Conservation (phyloP, 345 rosid species). For the Bruguiera parviflora region DNA sequence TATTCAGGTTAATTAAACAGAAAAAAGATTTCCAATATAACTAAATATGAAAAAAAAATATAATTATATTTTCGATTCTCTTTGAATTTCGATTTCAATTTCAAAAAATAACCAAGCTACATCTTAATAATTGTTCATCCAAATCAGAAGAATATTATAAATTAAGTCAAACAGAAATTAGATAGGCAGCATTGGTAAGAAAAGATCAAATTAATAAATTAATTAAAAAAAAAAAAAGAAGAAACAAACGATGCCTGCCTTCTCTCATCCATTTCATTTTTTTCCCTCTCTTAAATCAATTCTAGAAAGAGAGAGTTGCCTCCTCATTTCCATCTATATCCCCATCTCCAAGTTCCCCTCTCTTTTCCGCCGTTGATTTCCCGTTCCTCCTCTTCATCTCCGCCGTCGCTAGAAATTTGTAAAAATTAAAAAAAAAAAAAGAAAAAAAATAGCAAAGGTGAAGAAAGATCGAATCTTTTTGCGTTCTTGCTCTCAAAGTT, state of each 20-base stretch:
- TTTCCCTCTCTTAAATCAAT: conserved; percentile 8
- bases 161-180: not conserved
- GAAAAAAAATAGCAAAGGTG: too few species aligned
- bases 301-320: conserved; percentile 18
- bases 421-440: not conserved
- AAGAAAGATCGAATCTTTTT: not conserved
- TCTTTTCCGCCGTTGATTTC: conserved; percentile 6
- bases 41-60: too few species aligned
- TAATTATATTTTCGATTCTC: too few species aligned
- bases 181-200: conserved; percentile 2
- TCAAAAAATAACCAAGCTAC: too few species aligned
- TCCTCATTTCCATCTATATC: not conserved
- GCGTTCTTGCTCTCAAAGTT: not conserved
- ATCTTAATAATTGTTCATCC: too few species aligned
- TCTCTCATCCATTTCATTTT: not conserved
- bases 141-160: not conserved
- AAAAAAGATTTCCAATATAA: too few species aligned
- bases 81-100: too few species aligned
- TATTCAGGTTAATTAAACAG: too few species aligned
- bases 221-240: not conserved
- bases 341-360: not conserved
- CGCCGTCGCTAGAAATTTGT: conserved; percentile 1
- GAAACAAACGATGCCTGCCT: not conserved
- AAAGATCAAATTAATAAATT: not conserved
- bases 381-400: not conserved